Evolutionary conservation across 176 grass and related monocot species (phyloP).

Genomic region (Oryza coarctata): DNA sequence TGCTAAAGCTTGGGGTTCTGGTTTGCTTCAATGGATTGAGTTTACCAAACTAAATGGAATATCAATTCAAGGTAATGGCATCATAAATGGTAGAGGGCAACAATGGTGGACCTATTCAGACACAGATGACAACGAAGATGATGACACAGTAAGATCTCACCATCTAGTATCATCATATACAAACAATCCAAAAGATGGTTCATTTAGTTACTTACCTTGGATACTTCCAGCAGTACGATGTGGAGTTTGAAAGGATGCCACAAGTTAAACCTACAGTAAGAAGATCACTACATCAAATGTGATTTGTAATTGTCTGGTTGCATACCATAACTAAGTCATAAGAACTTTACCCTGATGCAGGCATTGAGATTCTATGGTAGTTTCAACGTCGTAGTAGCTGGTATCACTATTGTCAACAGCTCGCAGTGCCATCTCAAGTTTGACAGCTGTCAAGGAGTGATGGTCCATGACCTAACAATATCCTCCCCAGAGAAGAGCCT

Average conservation of each 20-base stretch:
- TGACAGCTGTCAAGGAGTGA: slow-evolving; percentile 83
- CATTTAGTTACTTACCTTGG: slow-evolving; percentile 40
- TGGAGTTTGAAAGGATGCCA: slow-evolving; percentile 75
- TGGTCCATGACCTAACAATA: slow-evolving; percentile 85
- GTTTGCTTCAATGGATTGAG: slow-evolving; percentile 89
- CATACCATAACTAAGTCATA: slow-evolving; percentile 28
- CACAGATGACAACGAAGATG: slow-evolving; percentile 47
- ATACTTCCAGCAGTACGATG: slow-evolving; percentile 50
- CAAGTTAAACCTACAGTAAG: slow-evolving; percentile 93
- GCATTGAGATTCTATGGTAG: slow-evolving; percentile 96
- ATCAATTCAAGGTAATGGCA: slow-evolving; percentile 80
- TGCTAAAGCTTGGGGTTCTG: slow-evolving; percentile 69
- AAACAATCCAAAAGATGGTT: slow-evolving; percentile 35
- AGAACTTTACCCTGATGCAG: slow-evolving; percentile 56
- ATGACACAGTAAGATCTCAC: slow-evolving; percentile 57
- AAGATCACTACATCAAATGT: slow-evolving; percentile 20
- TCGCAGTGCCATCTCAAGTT: slow-evolving; percentile 99
- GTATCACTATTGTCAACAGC: slow-evolving; percentile 97
- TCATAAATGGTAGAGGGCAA: slow-evolving; percentile 82
- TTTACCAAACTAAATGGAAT: slow-evolving; percentile 93
- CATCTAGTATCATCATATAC: slow-evolving; percentile 12
- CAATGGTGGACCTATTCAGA: slow-evolving; percentile 78
- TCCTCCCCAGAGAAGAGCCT: slow-evolving; percentile 79
- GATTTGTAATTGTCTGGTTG: slow-evolving; percentile 4
- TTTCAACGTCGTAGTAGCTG: slow-evolving; percentile 80